Base-by-base conservation (phyloP, 352 stramenopile genomes). In the Phytophthora brassicae region DNA sequence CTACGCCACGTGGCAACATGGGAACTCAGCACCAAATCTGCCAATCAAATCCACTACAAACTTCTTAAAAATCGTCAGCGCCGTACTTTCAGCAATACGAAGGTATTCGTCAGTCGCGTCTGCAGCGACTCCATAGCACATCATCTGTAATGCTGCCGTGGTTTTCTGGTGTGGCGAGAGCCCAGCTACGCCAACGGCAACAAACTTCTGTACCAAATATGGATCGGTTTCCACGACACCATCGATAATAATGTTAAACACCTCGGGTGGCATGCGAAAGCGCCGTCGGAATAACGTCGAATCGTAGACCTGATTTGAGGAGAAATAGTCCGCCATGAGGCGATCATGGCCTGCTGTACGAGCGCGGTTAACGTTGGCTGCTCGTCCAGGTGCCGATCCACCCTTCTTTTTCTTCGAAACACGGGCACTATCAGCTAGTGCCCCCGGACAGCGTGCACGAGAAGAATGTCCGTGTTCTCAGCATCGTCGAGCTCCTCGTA, bases 21-120 rank as follows among this genome's bases (percentile, higher is more conserved):
- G n/a, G n/a, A n/a, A n/a, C n/a, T n/a, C n/a, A n/a, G n/a, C n/a
- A n/a, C n/a, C n/a, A n/a, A n/a, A n/a, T n/a, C n/a, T n/a, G n/a
- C n/a, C n/a, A n/a, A n/a, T n/a, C n/a, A n/a, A n/a, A n/a, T n/a
- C n/a, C n/a, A n/a, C n/a, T n/a, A n/a, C n/a, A n/a, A n/a, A n/a
- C n/a, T n/a, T n/a, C n/a, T n/a, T n/a, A n/a, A n/a, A n/a, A n/a
- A n/a, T n/a, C n/a, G n/a, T n/a, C n/a, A n/a, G n/a, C n/a, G n/a
- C n/a, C n/a, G n/a, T n/a, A n/a, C n/a, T n/a, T n/a, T n/a, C n/a
- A n/a, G n/a, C n/a, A n/a, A n/a, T n/a, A n/a, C n/a, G n/a, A n/a
- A n/a, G n/a, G 16, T 60, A 63, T 22, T 70, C 64, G 31, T 73
- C 59, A 0, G 23, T 52, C 0, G 56, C 43, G n/a, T 72, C 58